Evolutionary conservation across 805 yeast species (phyloP), one percentile per base, ranked within the genome.

Genomic region (Cyberlindnera amylophila): DNA sequence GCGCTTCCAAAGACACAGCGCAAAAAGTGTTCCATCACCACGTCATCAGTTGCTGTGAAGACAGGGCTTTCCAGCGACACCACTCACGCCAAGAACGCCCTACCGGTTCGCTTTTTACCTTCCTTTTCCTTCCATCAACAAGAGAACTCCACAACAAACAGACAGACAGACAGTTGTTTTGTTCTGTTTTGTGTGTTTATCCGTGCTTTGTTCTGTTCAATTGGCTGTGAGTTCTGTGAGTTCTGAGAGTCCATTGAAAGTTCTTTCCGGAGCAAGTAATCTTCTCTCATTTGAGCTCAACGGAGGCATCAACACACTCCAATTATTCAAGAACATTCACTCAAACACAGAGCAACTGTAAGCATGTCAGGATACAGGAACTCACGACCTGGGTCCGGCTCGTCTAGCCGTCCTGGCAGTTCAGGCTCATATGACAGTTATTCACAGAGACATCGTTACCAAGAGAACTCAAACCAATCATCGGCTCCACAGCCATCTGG

Each of bases 41-140:
- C 13, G 4, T 11, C 28, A 38, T 27, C 11, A 15, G 26, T 13
- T 16, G 16, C 36, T 26, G 11, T 18, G n/a, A 24, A 16, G 2
- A 18, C 7, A 23, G 43, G 37, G 35, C 43, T 34, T 14, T 24
- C n/a, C 14, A 15, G 23, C 4, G 43, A 30, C 21, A 28, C 38
- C 38, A 39, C 30, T 39, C 28, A n/a, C 17, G 17, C 14, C 19
- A 8, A 15, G 26, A 5, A 36, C 41, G 36, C 41, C 26, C 26
- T 13, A 27, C 21, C 7, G 19, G 10, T 9, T 2, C 32, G 15
- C 30, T n/a, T 26, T 32, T 36, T 9, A 14, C 34, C 32, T 17
- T 17, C 28, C 36, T 11, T 36, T 8, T 10, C 21, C 9, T 7
- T 15, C 32, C 17, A 23, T 8, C 10, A 7, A 8, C 11, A 23